Evolutionary conservation across 2,329 filamentous ascomycete genomes (phyloP), one percentile per base, ranked within the genome.

Genomic region (Ampelomyces quisqualis): DNA sequence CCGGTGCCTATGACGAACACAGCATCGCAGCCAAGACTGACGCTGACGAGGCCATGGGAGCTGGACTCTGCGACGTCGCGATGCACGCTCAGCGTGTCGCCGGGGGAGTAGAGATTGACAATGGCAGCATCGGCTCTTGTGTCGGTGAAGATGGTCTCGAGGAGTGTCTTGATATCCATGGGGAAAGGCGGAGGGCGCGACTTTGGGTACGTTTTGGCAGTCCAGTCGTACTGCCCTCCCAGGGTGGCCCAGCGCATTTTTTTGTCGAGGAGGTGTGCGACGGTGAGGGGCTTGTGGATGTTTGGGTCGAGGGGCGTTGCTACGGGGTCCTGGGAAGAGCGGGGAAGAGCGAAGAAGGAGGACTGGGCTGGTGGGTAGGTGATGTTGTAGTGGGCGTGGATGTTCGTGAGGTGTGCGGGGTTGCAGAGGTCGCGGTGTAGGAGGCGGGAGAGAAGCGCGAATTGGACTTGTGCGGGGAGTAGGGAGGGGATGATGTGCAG

Each of bases 191-290:
- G 88, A 1, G 86, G 84, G 3, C 65, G 45, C n/a, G 77, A 75
- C 7, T 74, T 65, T 0, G 90, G 90, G 61, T 97, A 97, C 9
- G 80, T 72, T 53, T 95, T 90, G 41, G 81, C 80, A 0, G 90
- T 94, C 93, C 91, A 97, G 71, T 97, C 88, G 67, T 97, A 97
- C 67, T 97, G 93, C 0, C 90, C 91, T 34, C 93, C 93, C 2
- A 98, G 79, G 0, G 91, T 97, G 28, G 94, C 80, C 93, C 93
- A 98, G 54, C 91, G 88, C 17, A 97, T 78, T 47, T 88, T 90
- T 49, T 84, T 86, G 42, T 84, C 80, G 29, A 97, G 75, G 20
- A 91, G 80, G 58, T 84, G 83, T 34, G 79, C 74, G 38, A 86
- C 74, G 2, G 80, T 77, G 7, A 96, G 73, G 2, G 88, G 77